Evolutionary conservation across 2,329 filamentous ascomycete genomes (phyloP).

Genomic region (Aaosphaeria pasadenensis): DNA sequence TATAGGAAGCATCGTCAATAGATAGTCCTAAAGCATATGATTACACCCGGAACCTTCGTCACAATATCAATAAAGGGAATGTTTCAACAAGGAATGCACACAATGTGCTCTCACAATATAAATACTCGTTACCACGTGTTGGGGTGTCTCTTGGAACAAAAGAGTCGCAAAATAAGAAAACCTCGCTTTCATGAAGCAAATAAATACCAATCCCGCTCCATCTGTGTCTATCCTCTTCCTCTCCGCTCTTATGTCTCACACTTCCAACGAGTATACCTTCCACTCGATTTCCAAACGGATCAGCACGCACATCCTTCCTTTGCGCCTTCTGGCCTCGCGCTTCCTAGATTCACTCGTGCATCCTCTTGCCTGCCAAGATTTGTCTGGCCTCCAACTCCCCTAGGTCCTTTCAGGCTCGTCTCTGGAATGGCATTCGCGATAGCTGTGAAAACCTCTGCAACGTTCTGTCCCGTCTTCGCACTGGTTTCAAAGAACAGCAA

Average conservation of each 20-base stretch:
- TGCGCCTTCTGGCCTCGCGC: conserved; percentile 65
- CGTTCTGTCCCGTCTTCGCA: conserved; percentile 93
- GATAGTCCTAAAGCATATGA: too few relatives aligned
- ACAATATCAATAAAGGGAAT: too few relatives aligned
- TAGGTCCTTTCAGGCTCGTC: conserved; percentile 86
- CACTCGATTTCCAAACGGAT: conserved; percentile 1
- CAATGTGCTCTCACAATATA: too few relatives aligned
- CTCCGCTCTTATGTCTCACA: not conserved
- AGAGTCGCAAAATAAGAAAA: too few relatives aligned
- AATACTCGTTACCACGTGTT: too few relatives aligned
- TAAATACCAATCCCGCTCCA: not conserved
- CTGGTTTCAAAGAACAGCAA: conserved; percentile 97
- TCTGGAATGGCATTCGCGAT: conserved; percentile 98
- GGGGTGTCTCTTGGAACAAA: too few relatives aligned
- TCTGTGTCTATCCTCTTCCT: not conserved
- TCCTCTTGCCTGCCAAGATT: conserved; percentile 58
- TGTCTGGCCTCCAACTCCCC: conserved; percentile 61
- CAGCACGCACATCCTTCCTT: conserved; percentile 93
- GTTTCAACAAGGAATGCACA: too few relatives aligned
- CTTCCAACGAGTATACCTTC: not conserved
- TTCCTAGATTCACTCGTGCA: conserved; percentile 77
- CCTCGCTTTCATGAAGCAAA: too few relatives aligned
- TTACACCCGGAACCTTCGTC: too few relatives aligned
- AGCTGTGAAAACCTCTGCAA: conserved; percentile 93
- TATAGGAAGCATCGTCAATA: too few relatives aligned